Evolutionary conservation across 2,329 filamentous ascomycete species (phyloP).

Genomic region (Arthrinium puccinioides): DNA sequence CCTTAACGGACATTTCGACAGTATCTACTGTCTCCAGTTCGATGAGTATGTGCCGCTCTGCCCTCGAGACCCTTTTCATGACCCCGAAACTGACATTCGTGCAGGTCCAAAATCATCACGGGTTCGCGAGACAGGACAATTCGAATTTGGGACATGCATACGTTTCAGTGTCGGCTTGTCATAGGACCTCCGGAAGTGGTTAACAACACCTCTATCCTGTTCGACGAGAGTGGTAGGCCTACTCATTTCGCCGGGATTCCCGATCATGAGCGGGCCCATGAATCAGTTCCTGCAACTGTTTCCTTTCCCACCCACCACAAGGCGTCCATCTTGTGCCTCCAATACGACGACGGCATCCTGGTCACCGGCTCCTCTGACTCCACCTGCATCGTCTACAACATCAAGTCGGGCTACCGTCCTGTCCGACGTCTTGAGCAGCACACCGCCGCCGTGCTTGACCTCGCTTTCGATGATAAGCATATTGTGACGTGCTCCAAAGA

Average conservation of each 20-base stretch:
- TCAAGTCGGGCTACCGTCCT: conserved; percentile 70
- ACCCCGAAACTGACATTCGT: not conserved
- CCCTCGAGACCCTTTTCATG: conserved; percentile 8
- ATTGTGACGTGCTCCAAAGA: conserved; percentile 98
- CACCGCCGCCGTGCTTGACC: conserved; percentile 81
- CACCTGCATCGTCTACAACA: conserved; percentile 85
- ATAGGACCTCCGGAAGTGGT: conserved; percentile 72
- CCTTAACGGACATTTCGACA: conserved; percentile 87
- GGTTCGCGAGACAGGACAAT: conserved; percentile 94
- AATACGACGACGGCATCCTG: conserved; percentile 88
- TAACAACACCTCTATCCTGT: conserved; percentile 41
- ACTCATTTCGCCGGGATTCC: conserved; percentile 49
- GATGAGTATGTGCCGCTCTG: conserved; percentile 63
- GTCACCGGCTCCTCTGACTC: conserved; percentile 92
- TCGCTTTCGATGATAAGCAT: conserved; percentile 85
- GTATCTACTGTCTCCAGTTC: conserved; percentile 96
- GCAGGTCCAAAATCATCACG: conserved; percentile 86
- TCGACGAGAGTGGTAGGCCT: conserved; percentile 42
- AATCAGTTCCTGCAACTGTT: conserved; percentile 45
- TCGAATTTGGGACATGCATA: conserved; percentile 91
- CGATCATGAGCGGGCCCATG: conserved; percentile 36
- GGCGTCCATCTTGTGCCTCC: conserved; percentile 88
- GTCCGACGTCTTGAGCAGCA: conserved; percentile 73
- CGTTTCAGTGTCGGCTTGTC: conserved; percentile 74
- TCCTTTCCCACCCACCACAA: conserved; percentile 67